Conservation (phyloP, 1,284 basidiomycete genomes). For the Rhodotorula mucilaginosa region DNA sequence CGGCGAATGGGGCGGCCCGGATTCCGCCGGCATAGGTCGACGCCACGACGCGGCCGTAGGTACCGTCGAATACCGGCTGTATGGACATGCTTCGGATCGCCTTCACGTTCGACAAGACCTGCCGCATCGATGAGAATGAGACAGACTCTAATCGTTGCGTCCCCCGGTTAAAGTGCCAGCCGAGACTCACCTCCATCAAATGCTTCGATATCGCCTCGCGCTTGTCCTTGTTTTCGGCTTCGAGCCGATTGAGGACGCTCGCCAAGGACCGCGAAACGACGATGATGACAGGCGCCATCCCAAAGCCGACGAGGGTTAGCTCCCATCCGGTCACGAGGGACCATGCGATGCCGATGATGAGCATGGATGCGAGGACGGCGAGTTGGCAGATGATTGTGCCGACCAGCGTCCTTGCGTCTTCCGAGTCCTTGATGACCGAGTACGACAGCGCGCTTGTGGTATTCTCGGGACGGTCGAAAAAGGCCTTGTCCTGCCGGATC, state of each 20-base stretch:
- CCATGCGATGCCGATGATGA: slow-evolving; percentile 79
- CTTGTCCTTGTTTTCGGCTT: slow-evolving; percentile 74
- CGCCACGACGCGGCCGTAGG: slow-evolving; percentile 65
- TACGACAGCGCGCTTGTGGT: slow-evolving; percentile 68
- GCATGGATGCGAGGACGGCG: slow-evolving; percentile 74
- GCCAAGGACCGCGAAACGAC: slow-evolving; percentile 70
- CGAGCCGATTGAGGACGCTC: slow-evolving; percentile 65
- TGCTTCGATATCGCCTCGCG: slow-evolving; percentile 79
- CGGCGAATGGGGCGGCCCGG: slow-evolving; percentile 74
- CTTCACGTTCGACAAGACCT: slow-evolving; percentile 81
- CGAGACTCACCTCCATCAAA: slow-evolving; percentile 56
- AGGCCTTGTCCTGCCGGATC: slow-evolving; percentile 80
- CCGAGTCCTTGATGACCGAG: slow-evolving; percentile 80
- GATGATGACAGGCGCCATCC: slow-evolving; percentile 79
- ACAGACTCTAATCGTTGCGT: not conserved
- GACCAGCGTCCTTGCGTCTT: slow-evolving; percentile 79
- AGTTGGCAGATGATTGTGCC: slow-evolving; percentile 70
- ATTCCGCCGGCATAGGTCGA: slow-evolving; percentile 67
- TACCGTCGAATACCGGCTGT: slow-evolving; percentile 66
- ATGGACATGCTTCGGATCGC: slow-evolving; percentile 89
- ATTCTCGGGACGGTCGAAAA: slow-evolving; percentile 75
- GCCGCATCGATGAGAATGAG: not conserved
- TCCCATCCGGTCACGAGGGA: slow-evolving; percentile 86
- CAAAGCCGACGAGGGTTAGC: slow-evolving; percentile 84
- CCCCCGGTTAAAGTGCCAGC: not conserved